Evolutionary conservation across 2,329 filamentous ascomycete genomes (phyloP).

Genomic region (Exophiala viscosa): DNA sequence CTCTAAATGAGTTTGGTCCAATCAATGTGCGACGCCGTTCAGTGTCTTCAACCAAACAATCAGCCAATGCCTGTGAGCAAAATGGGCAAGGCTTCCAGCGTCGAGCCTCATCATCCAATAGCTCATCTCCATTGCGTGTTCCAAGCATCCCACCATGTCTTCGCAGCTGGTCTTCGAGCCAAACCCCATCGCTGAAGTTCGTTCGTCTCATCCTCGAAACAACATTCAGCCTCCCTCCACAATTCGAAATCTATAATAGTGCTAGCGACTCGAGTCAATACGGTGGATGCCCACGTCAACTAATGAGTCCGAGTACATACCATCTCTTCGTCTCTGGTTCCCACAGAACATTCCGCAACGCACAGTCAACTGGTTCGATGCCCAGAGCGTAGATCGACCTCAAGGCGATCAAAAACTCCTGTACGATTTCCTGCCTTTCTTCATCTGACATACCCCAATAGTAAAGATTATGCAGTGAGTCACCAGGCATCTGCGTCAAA

Average conservation of each 20-base stretch:
- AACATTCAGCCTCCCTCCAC: conserved; percentile 17
- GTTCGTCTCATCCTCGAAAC: conserved; percentile 20
- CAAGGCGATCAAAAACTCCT: conserved; percentile 19
- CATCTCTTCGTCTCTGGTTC: conserved; percentile 20
- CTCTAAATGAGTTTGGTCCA: too few relatives aligned
- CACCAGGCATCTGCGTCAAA: conserved; percentile 29
- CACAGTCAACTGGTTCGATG: conserved; percentile 27
- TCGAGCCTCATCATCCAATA: too few relatives aligned
- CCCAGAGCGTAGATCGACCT: conserved; percentile 21
- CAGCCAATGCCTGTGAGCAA: too few relatives aligned
- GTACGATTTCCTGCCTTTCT: conserved; percentile 16
- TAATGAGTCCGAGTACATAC: background rate
- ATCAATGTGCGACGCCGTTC: too few relatives aligned
- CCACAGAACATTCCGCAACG: conserved; percentile 26
- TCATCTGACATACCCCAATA: conserved; percentile 26
- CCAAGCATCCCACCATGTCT: conserved; percentile 23
- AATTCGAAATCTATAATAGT: conserved; percentile 28
- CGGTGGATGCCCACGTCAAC: background rate
- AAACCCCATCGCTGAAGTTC: conserved; percentile 27
- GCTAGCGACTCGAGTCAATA: background rate
- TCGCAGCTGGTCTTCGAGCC: conserved; percentile 17
- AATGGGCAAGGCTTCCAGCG: too few relatives aligned
- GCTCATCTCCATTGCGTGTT: conserved; percentile 11
- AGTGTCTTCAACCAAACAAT: too few relatives aligned
- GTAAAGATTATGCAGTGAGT: conserved; percentile 22